Evolutionary conservation across 2,329 filamentous ascomycete genomes (phyloP).

Genomic region (Monilinia aucupariae): DNA sequence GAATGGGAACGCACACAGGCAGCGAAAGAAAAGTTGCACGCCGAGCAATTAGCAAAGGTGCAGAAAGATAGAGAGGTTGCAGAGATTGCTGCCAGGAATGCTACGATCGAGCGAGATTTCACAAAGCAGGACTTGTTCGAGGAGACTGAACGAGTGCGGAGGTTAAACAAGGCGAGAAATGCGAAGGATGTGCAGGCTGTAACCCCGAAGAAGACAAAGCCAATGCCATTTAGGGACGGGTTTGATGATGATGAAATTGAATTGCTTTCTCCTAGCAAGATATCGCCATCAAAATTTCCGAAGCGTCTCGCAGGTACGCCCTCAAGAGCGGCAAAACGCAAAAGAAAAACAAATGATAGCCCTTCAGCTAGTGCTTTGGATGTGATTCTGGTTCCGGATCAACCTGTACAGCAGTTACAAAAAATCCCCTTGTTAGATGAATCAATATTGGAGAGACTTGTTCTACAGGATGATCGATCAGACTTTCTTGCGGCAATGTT

Average conservation of each 20-base stretch:
- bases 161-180: constrained; percentile 41
- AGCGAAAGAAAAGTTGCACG: constrained; percentile 56
- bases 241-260: constrained; percentile 58
- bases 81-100: constrained; percentile 58
- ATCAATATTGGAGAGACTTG: constrained; percentile 37
- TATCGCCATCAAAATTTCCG: constrained; percentile 42
- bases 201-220: constrained; percentile 53
- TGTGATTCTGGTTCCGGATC: constrained; percentile 27
- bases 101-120: constrained; percentile 66
- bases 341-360: constrained; percentile 60
- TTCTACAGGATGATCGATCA: constrained; percentile 39
- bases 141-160: constrained; percentile 41
- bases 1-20: constrained; percentile 59
- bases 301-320: constrained; percentile 48
- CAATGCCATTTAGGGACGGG: constrained; percentile 62
- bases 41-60: constrained; percentile 58
- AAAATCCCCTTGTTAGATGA: constrained; percentile 30
- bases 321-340: constrained; percentile 60
- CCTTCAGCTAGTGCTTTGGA: constrained; percentile 52
- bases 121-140: constrained; percentile 66
- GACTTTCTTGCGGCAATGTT: constrained; percentile 36
- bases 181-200: constrained; percentile 43
- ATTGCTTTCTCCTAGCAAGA: constrained; percentile 43
- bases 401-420: neutral
- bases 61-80: constrained; percentile 59